phyloP scores from a whole-genome alignment of 2,329 filamentous ascomycete species.

The Botrytis fragariae region DNA sequence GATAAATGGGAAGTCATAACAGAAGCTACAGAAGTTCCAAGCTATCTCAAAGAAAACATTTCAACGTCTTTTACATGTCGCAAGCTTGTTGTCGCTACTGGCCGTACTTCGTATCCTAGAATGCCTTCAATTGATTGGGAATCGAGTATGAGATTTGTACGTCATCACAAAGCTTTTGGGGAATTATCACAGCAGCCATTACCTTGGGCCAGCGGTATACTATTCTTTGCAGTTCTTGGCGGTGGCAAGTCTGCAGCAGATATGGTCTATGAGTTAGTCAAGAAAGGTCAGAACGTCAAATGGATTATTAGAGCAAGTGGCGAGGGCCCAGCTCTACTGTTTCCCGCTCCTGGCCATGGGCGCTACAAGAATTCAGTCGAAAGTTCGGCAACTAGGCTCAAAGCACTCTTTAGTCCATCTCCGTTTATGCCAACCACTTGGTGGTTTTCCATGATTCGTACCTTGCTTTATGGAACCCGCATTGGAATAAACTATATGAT shows the following conservation, averaged over 20 bases:
- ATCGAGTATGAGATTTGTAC: neutral
- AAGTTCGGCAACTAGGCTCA: constrained; percentile 1
- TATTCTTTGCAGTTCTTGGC: constrained; percentile 17
- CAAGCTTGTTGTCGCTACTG: constrained; percentile 6
- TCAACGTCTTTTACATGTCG: neutral
- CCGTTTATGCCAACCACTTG: constrained; percentile 5
- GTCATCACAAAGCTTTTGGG: constrained; percentile 21
- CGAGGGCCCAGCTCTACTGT: constrained; percentile 15
- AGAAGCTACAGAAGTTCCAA: neutral
- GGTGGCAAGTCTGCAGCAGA: constrained; percentile 15
- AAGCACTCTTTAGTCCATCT: constrained; percentile 14
- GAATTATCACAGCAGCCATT: neutral
- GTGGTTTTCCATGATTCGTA: neutral
- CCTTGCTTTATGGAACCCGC: neutral
- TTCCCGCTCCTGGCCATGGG: neutral
- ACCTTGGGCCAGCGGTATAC: neutral
- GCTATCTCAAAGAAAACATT: neutral
- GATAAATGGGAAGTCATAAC: constrained; percentile 24
- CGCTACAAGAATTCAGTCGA: constrained; percentile 24
- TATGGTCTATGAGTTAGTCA: constrained; percentile 15
- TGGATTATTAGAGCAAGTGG: constrained; percentile 18
- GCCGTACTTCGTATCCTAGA: neutral
- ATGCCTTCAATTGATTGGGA: neutral
- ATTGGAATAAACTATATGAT: constrained; percentile 11
- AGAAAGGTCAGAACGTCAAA: neutral